Base-by-base conservation (phyloP, 306 rosid genomes). In the Vigna mungo region DNA sequence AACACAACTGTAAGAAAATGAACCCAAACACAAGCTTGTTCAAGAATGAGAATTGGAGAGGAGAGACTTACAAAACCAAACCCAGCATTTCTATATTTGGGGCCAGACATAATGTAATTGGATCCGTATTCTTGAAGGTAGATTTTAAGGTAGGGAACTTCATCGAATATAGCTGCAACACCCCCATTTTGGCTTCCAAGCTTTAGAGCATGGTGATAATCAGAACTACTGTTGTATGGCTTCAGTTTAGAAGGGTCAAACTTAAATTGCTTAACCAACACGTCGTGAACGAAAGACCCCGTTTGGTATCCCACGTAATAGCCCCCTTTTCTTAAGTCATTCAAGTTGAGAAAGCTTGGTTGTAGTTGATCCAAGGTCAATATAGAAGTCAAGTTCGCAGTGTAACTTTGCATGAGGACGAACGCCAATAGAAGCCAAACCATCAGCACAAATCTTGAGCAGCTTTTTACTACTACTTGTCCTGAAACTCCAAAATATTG, bases 371-470 rank as follows among this genome's bases (percentile, higher is more conserved):
- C 84, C 48, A 68, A 1, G 1, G 81, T 79, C 68, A 79, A 54
- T 47, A 83, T 79, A 7, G 84, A 68, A 0, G 84, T 79, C 78
- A 83, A 69, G 67, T 43, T 84, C 14, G 87, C 81, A 0, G 81
- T 84, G 75, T 84, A 84, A 70, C 87, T 84, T 55, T 83, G 86
- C 84, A 79, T 74, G 2, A 79, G 78, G 2, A 84, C 78, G 43
- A 84, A 79, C 10, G 84, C 81, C 53, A 84, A 79, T 9, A 84
- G 12, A 55, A 84, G 71, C 84, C 87, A 84, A 13, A 84, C 79
- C 81, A 84, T 79, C 56, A 84, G 71, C 32, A 79, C 84, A 75
- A 84, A 75, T 69, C 79, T 84, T 14, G 87, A 84, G 75, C 87
- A 84, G 36, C 56, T 84, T 66, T 69, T 84, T 0, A 34, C 84